Evolutionary conservation across 768 basidiomycete species (phyloP).

Genomic region (Calocera viscosa): DNA sequence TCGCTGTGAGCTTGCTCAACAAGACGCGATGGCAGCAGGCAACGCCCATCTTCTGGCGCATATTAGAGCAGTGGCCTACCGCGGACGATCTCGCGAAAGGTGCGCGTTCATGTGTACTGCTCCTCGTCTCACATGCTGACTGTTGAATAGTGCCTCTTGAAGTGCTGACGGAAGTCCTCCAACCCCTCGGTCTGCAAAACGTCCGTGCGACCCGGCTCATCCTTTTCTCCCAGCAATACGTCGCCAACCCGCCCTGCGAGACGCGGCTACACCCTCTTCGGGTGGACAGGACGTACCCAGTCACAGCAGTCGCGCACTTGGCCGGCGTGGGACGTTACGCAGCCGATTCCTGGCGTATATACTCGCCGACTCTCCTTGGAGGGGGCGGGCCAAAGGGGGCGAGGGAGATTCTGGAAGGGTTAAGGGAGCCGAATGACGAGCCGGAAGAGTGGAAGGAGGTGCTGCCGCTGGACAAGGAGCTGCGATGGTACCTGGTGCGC

Average conservation of each 20-base stretch:
- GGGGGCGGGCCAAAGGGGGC: constrained; percentile 22
- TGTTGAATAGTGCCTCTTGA: constrained; percentile 37
- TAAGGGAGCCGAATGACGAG: constrained; percentile 12
- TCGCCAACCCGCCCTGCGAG: constrained; percentile 34
- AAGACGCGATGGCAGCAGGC: constrained; percentile 53
- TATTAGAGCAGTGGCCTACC: constrained; percentile 48
- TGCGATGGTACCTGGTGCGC: constrained; percentile 52
- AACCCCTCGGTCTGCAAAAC: constrained; percentile 47
- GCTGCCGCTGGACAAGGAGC: constrained; percentile 54
- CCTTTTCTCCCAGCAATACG: constrained; percentile 40
- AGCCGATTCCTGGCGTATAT: constrained; percentile 64
- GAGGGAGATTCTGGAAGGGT: constrained; percentile 16
- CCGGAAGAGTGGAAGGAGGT: constrained; percentile 47
- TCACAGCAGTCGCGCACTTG: constrained; percentile 43
- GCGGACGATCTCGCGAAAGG: no score
- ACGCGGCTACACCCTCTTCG: constrained; percentile 19
- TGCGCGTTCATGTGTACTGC: no score
- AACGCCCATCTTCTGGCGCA: constrained; percentile 50
- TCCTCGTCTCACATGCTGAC: no score
- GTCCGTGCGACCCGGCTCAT: constrained; percentile 46
- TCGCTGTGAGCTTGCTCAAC: constrained; percentile 57
- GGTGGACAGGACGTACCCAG: constrained; percentile 28
- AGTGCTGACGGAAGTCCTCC: constrained; percentile 38
- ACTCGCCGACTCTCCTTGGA: constrained; percentile 29
- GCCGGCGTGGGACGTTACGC: constrained; percentile 61